Evolutionary conservation across 2,329 filamentous ascomycete species (phyloP).

Genomic region (Cylindrodendrum hubeiense): DNA sequence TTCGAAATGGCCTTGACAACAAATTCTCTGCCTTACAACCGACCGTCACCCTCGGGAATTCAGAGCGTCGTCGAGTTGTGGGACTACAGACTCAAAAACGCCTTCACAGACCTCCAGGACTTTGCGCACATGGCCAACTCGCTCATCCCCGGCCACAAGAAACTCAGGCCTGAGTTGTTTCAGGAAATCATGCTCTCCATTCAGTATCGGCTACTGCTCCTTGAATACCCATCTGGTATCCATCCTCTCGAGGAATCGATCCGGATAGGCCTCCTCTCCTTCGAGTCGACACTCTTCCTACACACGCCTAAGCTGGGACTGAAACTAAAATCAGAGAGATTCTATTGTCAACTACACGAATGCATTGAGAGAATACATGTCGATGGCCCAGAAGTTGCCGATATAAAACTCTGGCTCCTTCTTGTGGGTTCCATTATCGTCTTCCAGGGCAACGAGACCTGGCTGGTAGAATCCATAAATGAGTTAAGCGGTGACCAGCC

Average conservation of each 20-base stretch:
- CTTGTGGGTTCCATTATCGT: slow-evolving; percentile 41
- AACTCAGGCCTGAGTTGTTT: slow-evolving; percentile 43
- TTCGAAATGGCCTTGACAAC: slow-evolving; percentile 5
- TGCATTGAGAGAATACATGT: slow-evolving; percentile 27
- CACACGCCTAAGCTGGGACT: slow-evolving; percentile 28
- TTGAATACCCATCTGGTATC: slow-evolving; percentile 31
- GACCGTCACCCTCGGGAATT: slow-evolving; percentile 4
- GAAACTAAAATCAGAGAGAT: slow-evolving; percentile 30
- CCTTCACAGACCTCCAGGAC: slow-evolving; percentile 47
- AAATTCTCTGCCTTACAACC: not conserved
- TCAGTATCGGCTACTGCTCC: slow-evolving; percentile 46
- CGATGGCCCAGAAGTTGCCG: slow-evolving; percentile 1
- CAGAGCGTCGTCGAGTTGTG: slow-evolving; percentile 25
- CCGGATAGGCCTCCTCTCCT: slow-evolving; percentile 47
- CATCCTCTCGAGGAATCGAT: slow-evolving; percentile 36
- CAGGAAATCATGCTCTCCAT: slow-evolving; percentile 47
- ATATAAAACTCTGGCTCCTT: slow-evolving; percentile 45
- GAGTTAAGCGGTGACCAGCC: slow-evolving; percentile 23
- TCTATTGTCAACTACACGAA: slow-evolving; percentile 25
- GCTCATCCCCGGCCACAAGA: slow-evolving; percentile 32
- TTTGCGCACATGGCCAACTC: slow-evolving; percentile 45
- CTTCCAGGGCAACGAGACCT: slow-evolving; percentile 35
- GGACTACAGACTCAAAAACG: slow-evolving; percentile 41
- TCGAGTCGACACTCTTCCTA: slow-evolving; percentile 45
- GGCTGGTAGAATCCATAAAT: slow-evolving; percentile 37